phyloP scores from a whole-genome alignment of 306 rosid species.

The Prunus padus region DNA sequence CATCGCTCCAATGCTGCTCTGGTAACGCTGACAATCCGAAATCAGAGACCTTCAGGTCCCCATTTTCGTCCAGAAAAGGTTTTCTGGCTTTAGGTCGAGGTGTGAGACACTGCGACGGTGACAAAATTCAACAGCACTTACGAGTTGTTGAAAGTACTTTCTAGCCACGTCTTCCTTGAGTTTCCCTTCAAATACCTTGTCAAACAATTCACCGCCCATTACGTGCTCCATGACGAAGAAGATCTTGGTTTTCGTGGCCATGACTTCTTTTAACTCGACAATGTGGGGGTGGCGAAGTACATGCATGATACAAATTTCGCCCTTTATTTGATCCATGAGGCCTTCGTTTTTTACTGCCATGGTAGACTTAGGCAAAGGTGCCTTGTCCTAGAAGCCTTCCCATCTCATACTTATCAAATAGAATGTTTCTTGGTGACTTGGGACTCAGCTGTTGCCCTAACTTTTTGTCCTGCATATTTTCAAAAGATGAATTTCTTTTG shows the following conservation, averaged over 20 bases:
- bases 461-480: slow-evolving; percentile 28
- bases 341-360: slow-evolving; percentile 61
- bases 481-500: background rate
- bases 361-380: slow-evolving; percentile 72
- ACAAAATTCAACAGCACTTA: slow-evolving; percentile 71
- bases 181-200: slow-evolving; percentile 52
- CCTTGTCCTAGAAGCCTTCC: slow-evolving; percentile 74
- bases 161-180: slow-evolving; percentile 57
- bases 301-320: slow-evolving; percentile 74
- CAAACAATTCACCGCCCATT: slow-evolving; percentile 64
- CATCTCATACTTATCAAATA: slow-evolving; percentile 75
- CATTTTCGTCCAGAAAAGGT: slow-evolving; percentile 62
- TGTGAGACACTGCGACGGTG: slow-evolving; percentile 85
- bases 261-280: slow-evolving; percentile 76
- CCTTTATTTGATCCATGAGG: slow-evolving; percentile 62
- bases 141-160: slow-evolving; percentile 66
- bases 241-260: slow-evolving; percentile 75
- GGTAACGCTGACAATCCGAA: slow-evolving; percentile 77
- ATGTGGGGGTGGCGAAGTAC: slow-evolving; percentile 70
- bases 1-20: slow-evolving; percentile 63
- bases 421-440: slow-evolving; percentile 24
- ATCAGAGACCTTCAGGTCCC: slow-evolving; percentile 71
- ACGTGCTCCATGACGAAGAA: slow-evolving; percentile 71
- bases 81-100: slow-evolving; percentile 83
- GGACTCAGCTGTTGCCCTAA: background rate